Evolutionary conservation across 2,329 filamentous ascomycete genomes (phyloP).

Genomic region (Aureobasidium musti): DNA sequence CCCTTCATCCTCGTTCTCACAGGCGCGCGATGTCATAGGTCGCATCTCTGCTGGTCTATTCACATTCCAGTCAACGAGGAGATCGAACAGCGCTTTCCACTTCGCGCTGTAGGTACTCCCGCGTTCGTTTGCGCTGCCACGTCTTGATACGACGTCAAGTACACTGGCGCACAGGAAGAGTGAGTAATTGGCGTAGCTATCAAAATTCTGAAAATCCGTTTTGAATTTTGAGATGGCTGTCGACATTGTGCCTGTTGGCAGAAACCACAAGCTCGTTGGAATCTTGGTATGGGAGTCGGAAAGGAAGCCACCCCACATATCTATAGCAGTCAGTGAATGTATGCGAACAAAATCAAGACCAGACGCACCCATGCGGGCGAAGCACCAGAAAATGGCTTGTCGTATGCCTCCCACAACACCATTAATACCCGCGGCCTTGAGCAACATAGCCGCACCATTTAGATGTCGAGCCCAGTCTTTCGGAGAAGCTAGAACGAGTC

Average conservation of each 20-base stretch:
- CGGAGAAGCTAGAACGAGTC: constrained; percentile 40
- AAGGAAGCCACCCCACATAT: constrained; percentile 55
- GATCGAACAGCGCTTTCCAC: constrained; percentile 41
- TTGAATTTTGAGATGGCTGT: constrained; percentile 21
- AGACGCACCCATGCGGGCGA: constrained; percentile 57
- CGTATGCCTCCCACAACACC: constrained; percentile 55
- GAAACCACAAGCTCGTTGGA: constrained; percentile 22
- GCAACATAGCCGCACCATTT: constrained; percentile 58
- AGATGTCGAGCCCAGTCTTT: constrained; percentile 59
- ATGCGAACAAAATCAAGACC: neutral
- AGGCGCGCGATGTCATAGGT: constrained; percentile 39
- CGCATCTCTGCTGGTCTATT: constrained; percentile 41
- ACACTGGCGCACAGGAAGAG: constrained; percentile 59
- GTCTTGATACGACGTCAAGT: constrained; percentile 34
- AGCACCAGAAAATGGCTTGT: constrained; percentile 61
- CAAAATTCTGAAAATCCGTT: constrained; percentile 41
- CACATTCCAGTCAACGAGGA: constrained; percentile 41
- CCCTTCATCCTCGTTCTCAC: constrained; percentile 31
- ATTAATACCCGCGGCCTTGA: constrained; percentile 54
- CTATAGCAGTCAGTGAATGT: neutral
- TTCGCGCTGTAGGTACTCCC: constrained; percentile 36
- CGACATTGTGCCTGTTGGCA: constrained; percentile 25
- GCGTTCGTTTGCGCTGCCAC: neutral
- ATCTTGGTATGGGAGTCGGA: constrained; percentile 49
- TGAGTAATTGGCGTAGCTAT: constrained; percentile 62